Base-by-base conservation (phyloP, 176 grass and related monocot genomes). In the Musa schizocarpa region DNA sequence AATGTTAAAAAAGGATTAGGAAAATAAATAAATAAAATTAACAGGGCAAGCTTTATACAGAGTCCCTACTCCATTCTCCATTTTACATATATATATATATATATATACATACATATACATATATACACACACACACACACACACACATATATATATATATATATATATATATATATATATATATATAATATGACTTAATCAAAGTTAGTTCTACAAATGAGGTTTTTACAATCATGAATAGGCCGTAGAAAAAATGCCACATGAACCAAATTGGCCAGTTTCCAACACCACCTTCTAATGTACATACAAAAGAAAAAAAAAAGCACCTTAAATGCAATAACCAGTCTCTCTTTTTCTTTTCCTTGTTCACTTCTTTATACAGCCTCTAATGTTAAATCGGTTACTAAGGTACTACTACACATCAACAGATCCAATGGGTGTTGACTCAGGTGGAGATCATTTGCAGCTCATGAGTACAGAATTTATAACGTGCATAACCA, bases 401-500 rank as follows among this genome's bases (percentile, higher is more conserved):
- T 4, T 16, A 13, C 65, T 6, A 34, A 17, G 34, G 13, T 26
- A 68, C 24, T 34, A 29, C 25, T 43, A 43, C 25, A 43, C 24
- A 29, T 68, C 26, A 34, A 43, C 6, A 25, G 43, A 50, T 11
- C 17, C 8, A 20, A 19, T 10, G 48, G 17, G 7, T 14, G 68
- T 50, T 20, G 19, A 50, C 25, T 70, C 20, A 29, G 48, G 29
- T 51, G 19, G 29, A 20, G 13, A 89, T 96, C 83, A 96, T 78
- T 97, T 92, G 62, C 83, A 88, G 80, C 77, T 87, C 82, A 85
- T 77, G 61, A 97, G 82, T 73, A 97, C 90, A 12, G 87, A 90
- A 68, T 88, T 87, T 53, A 97, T 85, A 4, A 97, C 93, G 20
- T 88, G 93, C 84, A 97, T 85, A 34, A 93, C 82, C 51, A 97